Conservation (phyloP, 768 basidiomycete genomes). For the Mycena albidolilacea region DNA sequence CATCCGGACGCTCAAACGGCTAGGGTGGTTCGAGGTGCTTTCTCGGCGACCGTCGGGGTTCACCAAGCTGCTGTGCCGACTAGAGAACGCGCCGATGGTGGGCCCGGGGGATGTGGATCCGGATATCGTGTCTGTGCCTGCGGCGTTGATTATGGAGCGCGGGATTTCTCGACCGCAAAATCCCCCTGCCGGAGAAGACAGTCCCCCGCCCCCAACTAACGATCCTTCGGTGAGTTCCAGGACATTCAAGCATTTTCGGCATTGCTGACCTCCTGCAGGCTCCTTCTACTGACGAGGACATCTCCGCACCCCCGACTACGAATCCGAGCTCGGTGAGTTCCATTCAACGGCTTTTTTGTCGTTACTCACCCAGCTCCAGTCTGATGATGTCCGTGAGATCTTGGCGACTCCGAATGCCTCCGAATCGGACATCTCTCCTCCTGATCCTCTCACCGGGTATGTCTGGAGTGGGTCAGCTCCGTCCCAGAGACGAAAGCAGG, state of each 20-base stretch:
- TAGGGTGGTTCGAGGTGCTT: constrained; percentile 92
- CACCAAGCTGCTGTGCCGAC: constrained; percentile 84
- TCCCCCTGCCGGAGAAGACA: constrained; percentile 31
- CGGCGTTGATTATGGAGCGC: constrained; percentile 80
- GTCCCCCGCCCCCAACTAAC: not conserved
- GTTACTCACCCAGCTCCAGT: constrained; percentile 15
- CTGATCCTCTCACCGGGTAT: constrained; percentile 86
- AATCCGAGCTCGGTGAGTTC: constrained; percentile 22
- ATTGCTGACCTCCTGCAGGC: not conserved
- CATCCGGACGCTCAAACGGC: constrained; percentile 76
- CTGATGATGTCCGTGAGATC: constrained; percentile 46
- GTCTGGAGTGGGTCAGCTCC: constrained; percentile 92
- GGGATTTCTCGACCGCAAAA: constrained; percentile 54
- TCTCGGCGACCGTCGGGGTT: constrained; percentile 92
- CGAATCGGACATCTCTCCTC: constrained; percentile 54
- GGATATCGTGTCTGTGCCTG: constrained; percentile 80
- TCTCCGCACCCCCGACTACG: not conserved
- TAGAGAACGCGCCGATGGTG: constrained; percentile 92
- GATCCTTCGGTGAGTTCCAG: constrained; percentile 28
- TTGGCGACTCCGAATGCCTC: constrained; percentile 41
- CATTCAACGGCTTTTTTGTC: not conserved
- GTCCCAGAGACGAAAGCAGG: constrained; percentile 90
- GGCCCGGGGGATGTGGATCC: constrained; percentile 88
- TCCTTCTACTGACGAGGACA: constrained; percentile 39
- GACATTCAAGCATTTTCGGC: not conserved